A percentile compares a stretch with the other conserved stretches of the same genome.
Evolutionary conservation across 352 stramenopile genomes (phyloP).

Genomic region (Chrysophaeum taylorii): DNA sequence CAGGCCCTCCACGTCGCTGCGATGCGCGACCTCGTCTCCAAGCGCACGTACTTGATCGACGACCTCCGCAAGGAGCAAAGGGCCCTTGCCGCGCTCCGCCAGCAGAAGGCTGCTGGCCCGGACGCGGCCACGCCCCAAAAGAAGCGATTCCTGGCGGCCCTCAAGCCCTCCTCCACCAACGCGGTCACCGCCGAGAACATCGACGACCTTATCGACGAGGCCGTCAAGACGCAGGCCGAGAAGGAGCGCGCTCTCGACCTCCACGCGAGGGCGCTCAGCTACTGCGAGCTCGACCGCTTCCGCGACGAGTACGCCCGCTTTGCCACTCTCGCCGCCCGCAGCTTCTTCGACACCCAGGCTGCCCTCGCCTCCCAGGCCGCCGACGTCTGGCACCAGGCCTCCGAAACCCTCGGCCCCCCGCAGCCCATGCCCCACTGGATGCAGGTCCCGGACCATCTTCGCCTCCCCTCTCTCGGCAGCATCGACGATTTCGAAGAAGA

Average conservation of each 20-base stretch:
- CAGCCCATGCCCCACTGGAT: too few relatives aligned
- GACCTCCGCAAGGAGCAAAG: background rate
- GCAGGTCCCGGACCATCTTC: too few relatives aligned
- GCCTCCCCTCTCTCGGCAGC: too few relatives aligned
- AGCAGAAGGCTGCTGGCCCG: background rate
- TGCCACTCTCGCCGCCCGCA: background rate
- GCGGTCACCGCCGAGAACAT: background rate
- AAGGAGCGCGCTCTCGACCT: background rate
- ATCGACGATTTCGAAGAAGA: too few relatives aligned
- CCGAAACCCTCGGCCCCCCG: background rate
- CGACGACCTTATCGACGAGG: background rate
- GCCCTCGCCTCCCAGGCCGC: background rate
- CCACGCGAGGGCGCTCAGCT: background rate
- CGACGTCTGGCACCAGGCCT: background rate
- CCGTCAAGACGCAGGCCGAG: background rate
- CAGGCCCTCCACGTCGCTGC: background rate
- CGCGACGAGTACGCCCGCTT: background rate
- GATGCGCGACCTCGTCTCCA: background rate
- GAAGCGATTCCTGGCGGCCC: background rate
- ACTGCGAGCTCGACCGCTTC: constrained; percentile 1
- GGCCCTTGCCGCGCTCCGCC: background rate
- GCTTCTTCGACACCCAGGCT: background rate
- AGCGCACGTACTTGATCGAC: background rate
- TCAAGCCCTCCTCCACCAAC: background rate
- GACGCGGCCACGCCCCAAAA: background rate